Evolutionary conservation across 148 eudicot species (phyloP).

Genomic region (Talinum fruticosum): DNA sequence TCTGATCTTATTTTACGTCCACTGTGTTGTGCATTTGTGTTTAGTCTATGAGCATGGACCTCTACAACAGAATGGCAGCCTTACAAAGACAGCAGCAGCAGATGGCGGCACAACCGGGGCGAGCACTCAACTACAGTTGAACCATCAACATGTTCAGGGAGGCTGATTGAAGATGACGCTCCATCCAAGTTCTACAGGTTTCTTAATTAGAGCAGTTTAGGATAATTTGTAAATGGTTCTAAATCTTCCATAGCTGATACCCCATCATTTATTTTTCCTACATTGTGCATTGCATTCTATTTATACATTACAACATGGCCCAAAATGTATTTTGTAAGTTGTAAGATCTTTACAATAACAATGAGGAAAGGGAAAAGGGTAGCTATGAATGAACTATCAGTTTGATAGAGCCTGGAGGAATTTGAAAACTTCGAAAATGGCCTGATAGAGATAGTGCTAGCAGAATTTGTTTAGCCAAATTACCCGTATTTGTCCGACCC

Average conservation of each 20-base stretch:
- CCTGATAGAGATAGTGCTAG: too few relatives aligned
- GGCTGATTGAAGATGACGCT: conserved; percentile 26
- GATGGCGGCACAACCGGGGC: conserved; percentile 30
- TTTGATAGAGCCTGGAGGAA: too few relatives aligned
- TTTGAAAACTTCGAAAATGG: too few relatives aligned
- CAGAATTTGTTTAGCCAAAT: too few relatives aligned
- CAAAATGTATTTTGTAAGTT: background rate
- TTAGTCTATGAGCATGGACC: conserved; percentile 76
- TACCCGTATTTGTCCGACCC: too few relatives aligned
- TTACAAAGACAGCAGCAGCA: conserved; percentile 54
- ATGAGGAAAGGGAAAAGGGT: background rate
- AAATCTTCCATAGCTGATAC: background rate
- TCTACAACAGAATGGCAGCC: conserved; percentile 69
- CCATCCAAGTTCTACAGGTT: conserved; percentile 11
- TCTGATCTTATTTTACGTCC: background rate
- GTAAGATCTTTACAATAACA: background rate
- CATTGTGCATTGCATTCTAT: background rate
- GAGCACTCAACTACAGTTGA: conserved; percentile 33
- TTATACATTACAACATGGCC: background rate
- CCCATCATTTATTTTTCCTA: conserved; percentile 2
- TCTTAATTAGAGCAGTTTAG: conserved; percentile 25
- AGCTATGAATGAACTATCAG: background rate
- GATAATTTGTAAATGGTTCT: conserved; percentile 30
- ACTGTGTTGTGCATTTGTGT: conserved; percentile 4
- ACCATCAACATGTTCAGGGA: conserved; percentile 33